Percentiles rank a stretch among this genome's conserved stretches.
These are phyloP conservation scores for Paraleonurus japonicus DNA, from an alignment of 257 asterid species.

Conservation along the genomic window DNA sequence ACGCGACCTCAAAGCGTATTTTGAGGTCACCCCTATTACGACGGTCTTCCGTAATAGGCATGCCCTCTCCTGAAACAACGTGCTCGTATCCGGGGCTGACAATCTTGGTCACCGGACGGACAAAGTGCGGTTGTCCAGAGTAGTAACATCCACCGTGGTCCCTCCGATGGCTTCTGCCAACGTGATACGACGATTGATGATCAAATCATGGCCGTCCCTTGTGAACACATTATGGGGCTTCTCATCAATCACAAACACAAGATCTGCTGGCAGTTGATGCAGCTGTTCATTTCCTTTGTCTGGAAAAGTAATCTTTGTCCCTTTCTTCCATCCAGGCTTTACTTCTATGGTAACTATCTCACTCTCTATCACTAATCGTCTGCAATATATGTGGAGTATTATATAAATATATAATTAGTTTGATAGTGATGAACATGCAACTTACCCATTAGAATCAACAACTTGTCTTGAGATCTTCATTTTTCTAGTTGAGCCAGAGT, in stretches of 20 bases:
- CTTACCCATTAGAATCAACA: constrained; percentile 57
- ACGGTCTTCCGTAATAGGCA: constrained; percentile 72
- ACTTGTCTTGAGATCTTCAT: constrained; percentile 89
- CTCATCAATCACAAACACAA: constrained; percentile 79
- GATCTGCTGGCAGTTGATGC: constrained; percentile 80
- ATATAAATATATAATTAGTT: too few species aligned
- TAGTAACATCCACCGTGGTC: constrained; percentile 38
- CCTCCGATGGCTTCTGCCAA: constrained; percentile 78
- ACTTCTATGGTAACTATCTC: constrained; percentile 71
- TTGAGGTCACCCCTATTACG: constrained; percentile 62
- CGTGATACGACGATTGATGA: constrained; percentile 36
- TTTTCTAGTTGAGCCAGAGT: constrained; percentile 77
- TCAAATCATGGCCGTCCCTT: constrained; percentile 74
- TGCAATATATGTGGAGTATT: constrained; percentile 28
- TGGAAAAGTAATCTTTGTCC: constrained; percentile 81
- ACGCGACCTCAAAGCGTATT: constrained; percentile 63
- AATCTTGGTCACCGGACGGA: constrained; percentile 45
- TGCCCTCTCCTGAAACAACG: constrained; percentile 64
- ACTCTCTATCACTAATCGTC: constrained; percentile 51
- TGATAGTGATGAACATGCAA: too few species aligned
- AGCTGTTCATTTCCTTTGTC: constrained; percentile 88
- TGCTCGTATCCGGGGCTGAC: constrained; percentile 55
- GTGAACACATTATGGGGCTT: constrained; percentile 66
- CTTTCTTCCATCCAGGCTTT: constrained; percentile 94
- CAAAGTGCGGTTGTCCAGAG: constrained; percentile 53